These are phyloP conservation scores for Saccharomyces kudriavzevii DNA, from an alignment of 805 yeast species.

Conservation along the genomic window DNA sequence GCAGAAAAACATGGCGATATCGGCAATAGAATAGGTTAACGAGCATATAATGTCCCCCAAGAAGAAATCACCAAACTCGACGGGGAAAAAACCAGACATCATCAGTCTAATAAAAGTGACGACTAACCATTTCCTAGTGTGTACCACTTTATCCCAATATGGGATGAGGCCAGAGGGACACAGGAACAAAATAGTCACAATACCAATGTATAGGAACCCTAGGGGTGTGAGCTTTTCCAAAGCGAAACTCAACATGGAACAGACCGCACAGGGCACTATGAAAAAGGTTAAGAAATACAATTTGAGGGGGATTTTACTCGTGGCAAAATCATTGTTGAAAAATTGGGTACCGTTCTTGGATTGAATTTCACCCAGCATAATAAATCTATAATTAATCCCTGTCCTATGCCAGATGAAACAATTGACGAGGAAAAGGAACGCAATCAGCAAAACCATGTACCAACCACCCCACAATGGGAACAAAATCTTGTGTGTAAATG, in stretches of 20 bases:
- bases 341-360: constrained; percentile 42
- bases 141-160: constrained; percentile 31
- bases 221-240: constrained; percentile 74
- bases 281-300: constrained; percentile 55
- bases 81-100: constrained; percentile 84
- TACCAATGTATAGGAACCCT: constrained; percentile 51
- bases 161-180: constrained; percentile 46
- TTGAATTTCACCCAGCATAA: constrained; percentile 69
- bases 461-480: constrained; percentile 94
- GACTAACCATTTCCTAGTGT: constrained; percentile 73
- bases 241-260: constrained; percentile 69
- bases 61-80: constrained; percentile 90
- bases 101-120: constrained; percentile 63
- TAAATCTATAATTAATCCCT: constrained; percentile 83
- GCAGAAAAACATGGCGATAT: constrained; percentile 78
- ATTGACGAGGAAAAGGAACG: constrained; percentile 57
- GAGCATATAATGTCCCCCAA: constrained; percentile 88
- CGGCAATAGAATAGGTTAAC: constrained; percentile 79
- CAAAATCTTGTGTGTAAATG: constrained; percentile 42
- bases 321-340: constrained; percentile 32
- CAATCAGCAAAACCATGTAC: constrained; percentile 52
- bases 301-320: constrained; percentile 34
- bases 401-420: constrained; percentile 63
- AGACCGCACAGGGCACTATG: constrained; percentile 47
- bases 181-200: constrained; percentile 36